Base-by-base conservation (phyloP, 495 filamentous ascomycete species). In the Opeltia flavorubescens region DNA sequence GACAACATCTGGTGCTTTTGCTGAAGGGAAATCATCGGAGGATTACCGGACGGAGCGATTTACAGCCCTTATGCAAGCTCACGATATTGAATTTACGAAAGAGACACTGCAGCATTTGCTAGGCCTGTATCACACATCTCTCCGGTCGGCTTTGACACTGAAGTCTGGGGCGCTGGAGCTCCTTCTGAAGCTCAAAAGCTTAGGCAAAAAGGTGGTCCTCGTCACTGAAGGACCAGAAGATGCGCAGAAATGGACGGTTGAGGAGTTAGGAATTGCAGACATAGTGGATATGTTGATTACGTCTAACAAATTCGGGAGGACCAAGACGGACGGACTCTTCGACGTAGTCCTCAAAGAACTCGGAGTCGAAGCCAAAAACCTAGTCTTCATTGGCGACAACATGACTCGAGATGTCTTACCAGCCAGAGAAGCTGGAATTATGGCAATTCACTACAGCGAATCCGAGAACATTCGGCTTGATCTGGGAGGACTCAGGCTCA, bases 31-130 rank as follows among this genome's bases (percentile, higher is more conserved):
- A 43, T 60, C 52, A 1, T 66, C 65, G 20, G 51, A 38, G 15
- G 61, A 66, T 11, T 68, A 66, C 47, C 57, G 61, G 13, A 58
- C 48, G 15, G 65, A 63, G 38, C 54, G 62, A n/a, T 66, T 68
- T 43, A 39, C 49, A 0, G 54, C 46, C 24, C 55, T 64, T 5
- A 48, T 65, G 0, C 50, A 57, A 18, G 38, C 43, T 4, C 48
- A 65, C 23, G 50, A 34, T 11, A n/a, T n/a, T n/a, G n/a, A n/a
- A n/a, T n/a, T n/a, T n/a, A n/a, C n/a, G n/a, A n/a, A n/a, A n/a
- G n/a, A n/a, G n/a, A n/a, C n/a, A n/a, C n/a, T n/a, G n/a, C n/a
- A n/a, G n/a, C 31, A 34, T 13, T 17, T 65, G 9, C 50, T 65
- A 4, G 43, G 46, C 2, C 33, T 52, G n/a, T 66, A 65, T 50